Base-by-base conservation (phyloP, 2,329 filamentous ascomycete species). In the Fusarium odoratissimum region DNA sequence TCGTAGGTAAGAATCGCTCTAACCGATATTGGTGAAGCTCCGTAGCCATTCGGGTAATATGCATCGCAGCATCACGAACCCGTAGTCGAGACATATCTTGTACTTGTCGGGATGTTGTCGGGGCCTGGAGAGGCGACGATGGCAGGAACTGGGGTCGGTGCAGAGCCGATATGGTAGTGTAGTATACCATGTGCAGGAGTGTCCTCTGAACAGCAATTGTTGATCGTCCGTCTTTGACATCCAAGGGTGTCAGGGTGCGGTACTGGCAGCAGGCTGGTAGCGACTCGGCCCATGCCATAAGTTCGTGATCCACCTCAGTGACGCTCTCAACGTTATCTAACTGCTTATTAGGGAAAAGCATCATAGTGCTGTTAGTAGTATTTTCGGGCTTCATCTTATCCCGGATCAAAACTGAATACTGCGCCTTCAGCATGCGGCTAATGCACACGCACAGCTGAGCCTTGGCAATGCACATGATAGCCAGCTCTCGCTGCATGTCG, bases 161-260 rank as follows among this genome's bases (percentile, higher is more conserved):
- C 23, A 98, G 87, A 6, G 95, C 95, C 58, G 94, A 97, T 23
- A 97, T 88, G 1, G 95, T 97, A 4, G 95, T 97, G 81, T 95
- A 93, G 82, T 97, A 97, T 4, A 97, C 91, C 92, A 98, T 97
- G 81, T 97, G 94, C 40, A 98, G 85, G 25, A 98, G 86, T n/a
- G 93, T 93, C 52, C 93, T 90, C 79, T 97, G 94, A 6, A 97
- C 85, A 1, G 87, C 87, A 56, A 90, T 77, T 12, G 89, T 89
- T 8, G 90, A 86, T 42, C 87, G 86, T 38, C 91, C 91, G 23
- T 90, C 86, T 58, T 89, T 86, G 55, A 90, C 81, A 67, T 91
- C 91, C 63, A 86, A 79, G 17, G 84, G 82, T 38, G 84, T 86
- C 25, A 90, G 81, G 10, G 85, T 84, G 21, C 87, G 85, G 75